Conservation (phyloP, 805 yeast genomes). For the Saturnispora zaruensis region DNA sequence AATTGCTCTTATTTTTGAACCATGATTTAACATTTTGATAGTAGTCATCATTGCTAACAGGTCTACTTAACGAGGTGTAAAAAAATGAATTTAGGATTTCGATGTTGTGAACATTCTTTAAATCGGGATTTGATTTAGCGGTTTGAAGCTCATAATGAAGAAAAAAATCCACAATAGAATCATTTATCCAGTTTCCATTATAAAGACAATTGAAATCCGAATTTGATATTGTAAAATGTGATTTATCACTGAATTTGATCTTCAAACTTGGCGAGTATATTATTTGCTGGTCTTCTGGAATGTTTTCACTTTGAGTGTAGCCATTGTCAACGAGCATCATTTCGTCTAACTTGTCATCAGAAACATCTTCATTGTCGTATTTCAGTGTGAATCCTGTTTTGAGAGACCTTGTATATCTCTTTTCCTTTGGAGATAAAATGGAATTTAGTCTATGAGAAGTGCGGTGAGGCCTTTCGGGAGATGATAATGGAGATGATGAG, state of each 20-base stretch:
- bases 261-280: conserved; percentile 32
- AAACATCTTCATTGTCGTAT: conserved; percentile 10
- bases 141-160: conserved; percentile 40
- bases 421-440: not conserved
- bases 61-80: conserved; percentile 50
- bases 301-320: conserved; percentile 22
- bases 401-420: conserved; percentile 6
- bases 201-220: conserved; percentile 73
- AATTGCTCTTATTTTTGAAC: conserved; percentile 57
- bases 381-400: conserved; percentile 4
- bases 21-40: conserved; percentile 67
- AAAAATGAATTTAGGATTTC: conserved; percentile 74
- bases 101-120: conserved; percentile 32
- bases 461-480: not conserved
- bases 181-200: conserved; percentile 84
- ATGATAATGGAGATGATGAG: not conserved
- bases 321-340: conserved; percentile 29
- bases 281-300: conserved; percentile 25
- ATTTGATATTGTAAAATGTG: conserved; percentile 47
- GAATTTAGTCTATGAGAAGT: not conserved
- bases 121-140: conserved; percentile 28
- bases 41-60: conserved; percentile 25
- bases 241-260: conserved; percentile 45
- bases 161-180: conserved; percentile 78
- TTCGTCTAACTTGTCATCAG: conserved; percentile 29